phyloP scores from a whole-genome alignment of 345 rosid genomes.

The Angophora floribunda region DNA sequence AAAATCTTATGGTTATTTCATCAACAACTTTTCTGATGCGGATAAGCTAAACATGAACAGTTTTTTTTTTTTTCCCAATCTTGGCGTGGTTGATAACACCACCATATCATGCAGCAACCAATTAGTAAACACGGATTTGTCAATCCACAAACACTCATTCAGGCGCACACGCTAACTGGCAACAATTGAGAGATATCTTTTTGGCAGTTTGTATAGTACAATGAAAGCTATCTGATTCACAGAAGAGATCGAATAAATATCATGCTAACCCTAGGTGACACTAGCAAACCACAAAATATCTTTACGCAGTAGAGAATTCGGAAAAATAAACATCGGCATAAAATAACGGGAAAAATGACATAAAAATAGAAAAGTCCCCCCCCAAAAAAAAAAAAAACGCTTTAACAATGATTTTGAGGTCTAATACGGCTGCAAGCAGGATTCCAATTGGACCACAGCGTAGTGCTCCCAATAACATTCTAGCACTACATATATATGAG shows the following conservation, averaged over 20 bases:
- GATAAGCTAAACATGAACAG: neutral
- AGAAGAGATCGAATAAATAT: neutral
- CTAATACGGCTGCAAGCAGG: neutral
- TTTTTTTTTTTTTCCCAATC: neutral
- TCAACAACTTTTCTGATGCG: neutral
- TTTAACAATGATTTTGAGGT: neutral
- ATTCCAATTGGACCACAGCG: neutral
- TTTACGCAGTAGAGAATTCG: neutral
- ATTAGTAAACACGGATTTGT: neutral
- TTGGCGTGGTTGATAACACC: neutral
- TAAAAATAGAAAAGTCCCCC: neutral
- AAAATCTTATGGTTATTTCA: neutral
- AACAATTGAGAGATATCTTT: neutral
- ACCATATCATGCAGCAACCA: neutral
- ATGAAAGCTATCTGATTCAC: neutral
- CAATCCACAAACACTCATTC: neutral
- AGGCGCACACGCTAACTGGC: neutral
- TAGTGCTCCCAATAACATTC: neutral
- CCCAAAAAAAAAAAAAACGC: neutral
- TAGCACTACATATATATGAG: fast-evolving
- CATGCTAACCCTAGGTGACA: neutral
- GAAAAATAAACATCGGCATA: neutral
- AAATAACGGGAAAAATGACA: neutral
- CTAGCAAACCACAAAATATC: neutral
- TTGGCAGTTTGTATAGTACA: neutral